Evolutionary conservation across 2,329 filamentous ascomycete genomes (phyloP).

Genomic region (Aspergillus novofumigatus): DNA sequence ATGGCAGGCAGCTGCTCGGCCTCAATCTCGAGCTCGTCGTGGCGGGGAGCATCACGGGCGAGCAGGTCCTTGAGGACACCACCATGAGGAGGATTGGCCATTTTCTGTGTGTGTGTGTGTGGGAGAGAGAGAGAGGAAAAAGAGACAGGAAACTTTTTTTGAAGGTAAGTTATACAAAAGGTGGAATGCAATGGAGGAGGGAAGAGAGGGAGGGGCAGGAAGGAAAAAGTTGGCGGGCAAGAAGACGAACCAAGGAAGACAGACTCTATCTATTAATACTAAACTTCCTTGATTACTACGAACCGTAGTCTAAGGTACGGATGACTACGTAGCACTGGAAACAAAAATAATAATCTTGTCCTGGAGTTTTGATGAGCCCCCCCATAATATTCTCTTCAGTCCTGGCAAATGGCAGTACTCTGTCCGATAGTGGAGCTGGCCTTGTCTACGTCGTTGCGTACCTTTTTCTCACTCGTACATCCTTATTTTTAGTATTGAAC

Average conservation of each 20-base stretch:
- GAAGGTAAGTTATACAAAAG: neutral
- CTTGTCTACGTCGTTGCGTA: neutral
- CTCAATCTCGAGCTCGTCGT: conserved; percentile 74
- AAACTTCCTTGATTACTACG: neutral
- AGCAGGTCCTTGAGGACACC: conserved; percentile 97
- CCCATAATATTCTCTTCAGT: neutral
- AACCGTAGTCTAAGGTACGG: neutral
- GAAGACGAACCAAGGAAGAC: neutral
- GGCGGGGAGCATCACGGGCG: conserved; percentile 81
- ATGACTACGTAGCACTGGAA: neutral
- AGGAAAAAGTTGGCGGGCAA: neutral
- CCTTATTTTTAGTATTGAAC: neutral
- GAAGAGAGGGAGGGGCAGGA: neutral
- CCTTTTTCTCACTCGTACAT: neutral
- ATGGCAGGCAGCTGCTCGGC: conserved; percentile 83
- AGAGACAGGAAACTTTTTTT: neutral
- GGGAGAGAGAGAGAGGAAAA: no score
- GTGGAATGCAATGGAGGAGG: neutral
- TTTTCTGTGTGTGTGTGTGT: conserved; percentile 25
- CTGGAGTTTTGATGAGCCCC: neutral
- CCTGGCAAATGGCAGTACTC: neutral
- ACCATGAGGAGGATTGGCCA: conserved; percentile 66
- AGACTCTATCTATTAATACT: neutral
- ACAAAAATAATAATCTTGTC: neutral
- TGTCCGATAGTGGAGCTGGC: neutral